These are phyloP conservation scores for Xerocomus potaroensis DNA, from an alignment of 768 basidiomycete genomes.

Conservation along the genomic window DNA sequence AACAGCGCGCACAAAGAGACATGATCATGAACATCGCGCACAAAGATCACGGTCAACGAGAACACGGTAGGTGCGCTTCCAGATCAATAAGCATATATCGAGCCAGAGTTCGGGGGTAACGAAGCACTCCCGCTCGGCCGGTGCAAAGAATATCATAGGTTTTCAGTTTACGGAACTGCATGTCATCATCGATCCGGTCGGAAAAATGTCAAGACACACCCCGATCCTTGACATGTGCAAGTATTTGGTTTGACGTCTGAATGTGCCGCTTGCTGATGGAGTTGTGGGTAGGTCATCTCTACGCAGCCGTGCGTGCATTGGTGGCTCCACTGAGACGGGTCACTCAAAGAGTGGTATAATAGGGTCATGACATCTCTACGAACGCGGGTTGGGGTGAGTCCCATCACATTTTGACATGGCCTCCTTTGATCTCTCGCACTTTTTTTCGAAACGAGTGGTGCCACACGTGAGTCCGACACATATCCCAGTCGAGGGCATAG, in stretches of 20 bases:
- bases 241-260: conserved; percentile 7
- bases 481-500: neutral
- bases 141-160: conserved; percentile 75
- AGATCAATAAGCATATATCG: no score
- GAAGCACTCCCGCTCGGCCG: conserved; percentile 46
- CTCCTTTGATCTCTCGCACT: neutral
- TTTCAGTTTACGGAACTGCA: conserved; percentile 64
- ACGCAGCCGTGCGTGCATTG: conserved; percentile 63
- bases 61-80: conserved; percentile 62
- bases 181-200: conserved; percentile 62
- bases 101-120: neutral
- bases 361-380: conserved; percentile 82
- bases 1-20: conserved; percentile 71
- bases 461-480: conserved; percentile 22
- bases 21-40: no score
- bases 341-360: neutral
- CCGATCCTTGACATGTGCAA: conserved; percentile 85
- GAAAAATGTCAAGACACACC: conserved; percentile 71
- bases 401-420: neutral
- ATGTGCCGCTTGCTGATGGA: neutral
- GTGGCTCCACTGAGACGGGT: conserved; percentile 27
- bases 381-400: conserved; percentile 64
- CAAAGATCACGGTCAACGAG: conserved; percentile 68
- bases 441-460: conserved; percentile 12
- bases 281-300: conserved; percentile 56